phyloP scores from a whole-genome alignment of 495 filamentous ascomycete genomes.

The Arthonia radiata region DNA sequence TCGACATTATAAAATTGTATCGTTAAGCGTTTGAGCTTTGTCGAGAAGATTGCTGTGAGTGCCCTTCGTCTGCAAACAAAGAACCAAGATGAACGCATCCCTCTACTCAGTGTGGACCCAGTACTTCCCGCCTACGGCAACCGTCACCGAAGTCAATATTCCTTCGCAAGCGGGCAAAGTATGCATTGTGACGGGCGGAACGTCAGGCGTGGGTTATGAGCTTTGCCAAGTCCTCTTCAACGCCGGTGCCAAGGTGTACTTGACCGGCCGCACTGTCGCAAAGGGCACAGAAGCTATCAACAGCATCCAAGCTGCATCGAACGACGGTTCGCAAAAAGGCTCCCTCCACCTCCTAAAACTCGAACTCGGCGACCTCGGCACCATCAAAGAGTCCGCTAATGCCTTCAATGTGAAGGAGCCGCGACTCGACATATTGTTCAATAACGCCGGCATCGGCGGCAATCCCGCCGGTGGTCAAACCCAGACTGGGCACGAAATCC shows the following conservation, averaged over 20 bases:
- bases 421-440: slow-evolving; percentile 26
- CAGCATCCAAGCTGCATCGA: neutral
- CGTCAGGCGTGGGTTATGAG: slow-evolving; percentile 15
- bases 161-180: slow-evolving; percentile 2
- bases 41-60: no score
- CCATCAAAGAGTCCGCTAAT: slow-evolving; percentile 21
- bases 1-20: no score
- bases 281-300: slow-evolving; percentile 1
- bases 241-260: slow-evolving; percentile 14
- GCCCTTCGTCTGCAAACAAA: no score
- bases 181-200: slow-evolving; percentile 13
- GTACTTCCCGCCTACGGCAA: slow-evolving; percentile 13
- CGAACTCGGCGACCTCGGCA: slow-evolving; percentile 22
- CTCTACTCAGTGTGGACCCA: no score
- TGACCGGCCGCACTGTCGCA: slow-evolving; percentile 9
- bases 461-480: slow-evolving; percentile 11
- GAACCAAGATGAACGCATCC: no score
- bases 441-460: slow-evolving; percentile 26
- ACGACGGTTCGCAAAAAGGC: slow-evolving; percentile 6
- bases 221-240: slow-evolving; percentile 15
- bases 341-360: slow-evolving; percentile 19
- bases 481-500: slow-evolving; percentile 16
- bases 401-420: slow-evolving; percentile 16
- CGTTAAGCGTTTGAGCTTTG: no score
- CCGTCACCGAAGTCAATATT: slow-evolving; percentile 13